phyloP scores from a whole-genome alignment of 2,329 filamentous ascomycete species.

The Raffaelea arxii region DNA sequence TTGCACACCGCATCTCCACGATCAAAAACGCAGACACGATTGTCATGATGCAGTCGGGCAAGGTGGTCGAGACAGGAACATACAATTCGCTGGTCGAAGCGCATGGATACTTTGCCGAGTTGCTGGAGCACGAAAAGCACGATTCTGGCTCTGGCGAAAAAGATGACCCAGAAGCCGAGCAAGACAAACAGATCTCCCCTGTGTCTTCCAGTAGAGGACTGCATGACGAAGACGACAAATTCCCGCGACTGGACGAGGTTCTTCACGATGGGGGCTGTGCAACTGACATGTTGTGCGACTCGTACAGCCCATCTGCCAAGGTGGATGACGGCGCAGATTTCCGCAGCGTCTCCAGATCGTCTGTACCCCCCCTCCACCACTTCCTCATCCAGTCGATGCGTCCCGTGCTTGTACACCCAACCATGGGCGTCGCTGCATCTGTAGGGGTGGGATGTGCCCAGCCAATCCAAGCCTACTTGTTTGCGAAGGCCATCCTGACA shows the following conservation, averaged over 20 bases:
- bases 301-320: neutral
- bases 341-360: no score
- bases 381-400: neutral
- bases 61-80: constrained; percentile 63
- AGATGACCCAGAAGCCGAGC: constrained; percentile 32
- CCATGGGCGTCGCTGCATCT: constrained; percentile 27
- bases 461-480: constrained; percentile 61
- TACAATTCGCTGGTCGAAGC: constrained; percentile 83
- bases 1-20: constrained; percentile 87
- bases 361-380: constrained; percentile 11
- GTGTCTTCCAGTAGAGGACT: no score
- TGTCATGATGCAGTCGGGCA: constrained; percentile 88
- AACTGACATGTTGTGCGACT: neutral
- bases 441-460: constrained; percentile 29
- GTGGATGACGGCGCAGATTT: neutral
- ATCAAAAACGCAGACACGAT: constrained; percentile 92
- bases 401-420: constrained; percentile 10
- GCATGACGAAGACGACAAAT: neutral
- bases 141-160: constrained; percentile 33
- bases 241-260: neutral
- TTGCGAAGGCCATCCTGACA: neutral
- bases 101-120: constrained; percentile 63
- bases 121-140: constrained; percentile 40
- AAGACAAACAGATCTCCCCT: no score
- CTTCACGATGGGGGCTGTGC: no score